Conservation (phyloP, 768 basidiomycete genomes). For the Podaxis carcinomalis region DNA sequence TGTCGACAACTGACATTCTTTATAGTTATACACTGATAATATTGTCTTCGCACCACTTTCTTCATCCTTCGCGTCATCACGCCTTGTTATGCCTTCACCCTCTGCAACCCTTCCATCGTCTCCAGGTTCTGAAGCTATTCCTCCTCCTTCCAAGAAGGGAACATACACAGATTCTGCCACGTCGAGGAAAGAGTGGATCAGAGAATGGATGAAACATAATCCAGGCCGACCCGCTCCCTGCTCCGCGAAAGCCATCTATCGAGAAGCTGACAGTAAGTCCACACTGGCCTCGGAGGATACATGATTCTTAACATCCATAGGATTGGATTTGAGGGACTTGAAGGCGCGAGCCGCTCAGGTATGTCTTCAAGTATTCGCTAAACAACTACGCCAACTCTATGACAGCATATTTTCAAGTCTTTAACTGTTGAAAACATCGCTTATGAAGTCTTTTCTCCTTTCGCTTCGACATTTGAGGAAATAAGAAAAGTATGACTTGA, state of each 20-base stretch:
- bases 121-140: conserved; percentile 24
- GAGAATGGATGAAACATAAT: conserved; percentile 58
- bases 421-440: conserved; percentile 79
- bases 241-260: conserved; percentile 81
- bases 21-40: conserved; percentile 78
- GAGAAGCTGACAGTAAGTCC: conserved; percentile 74
- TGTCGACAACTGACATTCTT: neutral
- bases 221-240: conserved; percentile 63
- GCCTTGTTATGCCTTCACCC: conserved; percentile 19
- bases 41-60: conserved; percentile 83
- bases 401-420: conserved; percentile 69
- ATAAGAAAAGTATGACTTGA: conserved; percentile 56
- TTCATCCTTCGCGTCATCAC: conserved; percentile 50
- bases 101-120: conserved; percentile 21
- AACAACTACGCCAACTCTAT: neutral
- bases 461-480: conserved; percentile 77
- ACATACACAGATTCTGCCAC: conserved; percentile 20
- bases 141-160: conserved; percentile 13
- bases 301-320: conserved; percentile 28
- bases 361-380: neutral
- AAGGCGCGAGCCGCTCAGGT: conserved; percentile 67
- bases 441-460: conserved; percentile 82
- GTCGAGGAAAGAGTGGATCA: conserved; percentile 63
- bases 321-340: conserved; percentile 66
- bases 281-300: neutral